Conservation (phyloP, 202 grass and related monocot genomes). For the Cymbopogon flexuosus region DNA sequence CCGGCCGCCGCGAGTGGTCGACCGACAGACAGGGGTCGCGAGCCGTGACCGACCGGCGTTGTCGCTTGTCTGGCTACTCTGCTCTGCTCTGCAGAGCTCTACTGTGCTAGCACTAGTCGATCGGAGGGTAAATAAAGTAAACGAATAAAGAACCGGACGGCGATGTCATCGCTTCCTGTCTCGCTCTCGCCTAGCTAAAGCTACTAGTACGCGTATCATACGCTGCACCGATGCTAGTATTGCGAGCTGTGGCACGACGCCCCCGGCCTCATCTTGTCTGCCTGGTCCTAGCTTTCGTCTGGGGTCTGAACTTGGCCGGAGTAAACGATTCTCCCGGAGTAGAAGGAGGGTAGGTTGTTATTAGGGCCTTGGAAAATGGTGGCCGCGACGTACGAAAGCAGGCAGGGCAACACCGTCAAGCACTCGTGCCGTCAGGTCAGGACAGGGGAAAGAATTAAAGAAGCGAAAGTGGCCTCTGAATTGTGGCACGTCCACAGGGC, state of each 20-base stretch:
- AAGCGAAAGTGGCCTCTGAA: background rate
- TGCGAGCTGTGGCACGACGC: background rate
- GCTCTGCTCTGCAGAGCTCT: background rate
- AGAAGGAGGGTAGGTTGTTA: background rate
- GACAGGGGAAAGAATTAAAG: too few relatives aligned
- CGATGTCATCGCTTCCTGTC: slow-evolving; percentile 24
- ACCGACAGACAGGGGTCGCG: slow-evolving; percentile 40
- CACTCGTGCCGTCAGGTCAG: background rate
- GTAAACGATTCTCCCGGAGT: background rate
- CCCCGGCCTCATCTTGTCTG: background rate
- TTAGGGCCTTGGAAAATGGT: background rate
- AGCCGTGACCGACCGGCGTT: slow-evolving; percentile 43
- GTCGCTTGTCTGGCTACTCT: background rate
- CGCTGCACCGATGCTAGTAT: background rate
- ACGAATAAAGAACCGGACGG: background rate
- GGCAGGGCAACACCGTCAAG: too few relatives aligned
- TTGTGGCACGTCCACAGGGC: background rate
- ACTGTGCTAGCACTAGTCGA: background rate
- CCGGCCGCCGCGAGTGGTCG: background rate
- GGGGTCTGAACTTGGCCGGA: background rate
- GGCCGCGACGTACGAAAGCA: background rate
- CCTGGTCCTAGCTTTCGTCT: background rate
- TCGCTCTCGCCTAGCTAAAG: background rate
- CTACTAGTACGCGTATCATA: background rate
- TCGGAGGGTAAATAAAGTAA: background rate